phyloP scores from a whole-genome alignment of 1,139 yeast genomes.

The Yamadazyma membranifaciens region DNA sequence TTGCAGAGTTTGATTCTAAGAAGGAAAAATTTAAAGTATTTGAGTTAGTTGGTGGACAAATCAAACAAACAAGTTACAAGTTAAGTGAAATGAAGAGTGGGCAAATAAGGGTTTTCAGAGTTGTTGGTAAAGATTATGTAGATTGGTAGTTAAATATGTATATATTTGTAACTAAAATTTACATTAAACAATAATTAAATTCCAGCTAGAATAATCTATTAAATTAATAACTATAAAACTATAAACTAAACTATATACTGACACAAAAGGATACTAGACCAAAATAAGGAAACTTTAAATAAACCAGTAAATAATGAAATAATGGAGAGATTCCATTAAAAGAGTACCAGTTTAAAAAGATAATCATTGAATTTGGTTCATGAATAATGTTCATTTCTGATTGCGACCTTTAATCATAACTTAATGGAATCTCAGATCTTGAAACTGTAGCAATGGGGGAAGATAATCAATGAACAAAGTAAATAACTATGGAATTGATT shows the following conservation, averaged over 20 bases:
- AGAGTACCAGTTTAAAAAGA: conserved; percentile 9
- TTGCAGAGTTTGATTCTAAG: conserved; percentile 70
- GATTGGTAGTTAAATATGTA: conserved; percentile 7
- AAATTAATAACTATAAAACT: no score
- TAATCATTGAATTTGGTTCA: conserved; percentile 9
- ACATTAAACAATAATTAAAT: neutral
- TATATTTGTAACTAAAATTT: neutral
- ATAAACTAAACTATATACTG: neutral
- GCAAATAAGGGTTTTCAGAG: conserved; percentile 71
- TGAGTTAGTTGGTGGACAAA: conserved; percentile 58
- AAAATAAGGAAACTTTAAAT: conserved; percentile 12
- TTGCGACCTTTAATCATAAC: conserved; percentile 3
- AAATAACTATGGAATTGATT: neutral
- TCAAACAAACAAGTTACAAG: conserved; percentile 62
- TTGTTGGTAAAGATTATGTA: conserved; percentile 16
- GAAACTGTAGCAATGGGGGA: neutral
- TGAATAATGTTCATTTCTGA: conserved; percentile 10
- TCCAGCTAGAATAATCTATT: neutral
- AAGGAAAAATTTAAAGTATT: conserved; percentile 77
- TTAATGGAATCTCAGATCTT: conserved; percentile 7
- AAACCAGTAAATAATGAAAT: conserved; percentile 8
- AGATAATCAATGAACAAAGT: neutral
- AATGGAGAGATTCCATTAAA: conserved; percentile 9
- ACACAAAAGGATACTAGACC: conserved; percentile 11
- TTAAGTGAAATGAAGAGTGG: conserved; percentile 77